phyloP scores from a whole-genome alignment of 768 basidiomycete genomes.

The Hypholoma sublateritium region DNA sequence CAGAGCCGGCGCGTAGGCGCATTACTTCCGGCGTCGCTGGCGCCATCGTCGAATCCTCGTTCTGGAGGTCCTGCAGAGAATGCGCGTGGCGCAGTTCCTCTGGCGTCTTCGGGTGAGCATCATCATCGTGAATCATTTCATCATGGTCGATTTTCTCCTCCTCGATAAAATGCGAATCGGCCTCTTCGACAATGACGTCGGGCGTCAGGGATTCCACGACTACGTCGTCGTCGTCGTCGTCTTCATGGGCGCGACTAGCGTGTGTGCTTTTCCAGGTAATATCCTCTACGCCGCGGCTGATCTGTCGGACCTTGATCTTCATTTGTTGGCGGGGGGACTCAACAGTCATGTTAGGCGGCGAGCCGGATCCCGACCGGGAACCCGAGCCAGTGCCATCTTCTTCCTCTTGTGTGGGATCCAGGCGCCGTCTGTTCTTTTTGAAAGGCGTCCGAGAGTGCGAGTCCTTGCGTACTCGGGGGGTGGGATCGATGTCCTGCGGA shows the following conservation, averaged over 20 bases:
- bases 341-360: conserved; percentile 38
- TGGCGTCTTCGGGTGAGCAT: conserved; percentile 21
- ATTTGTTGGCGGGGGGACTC: conserved; percentile 77
- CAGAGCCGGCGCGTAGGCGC: conserved; percentile 39
- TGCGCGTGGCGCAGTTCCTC: conserved; percentile 19
- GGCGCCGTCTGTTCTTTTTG: conserved; percentile 71
- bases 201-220: background rate
- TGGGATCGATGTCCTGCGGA: conserved; percentile 41
- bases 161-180: conserved; percentile 4
- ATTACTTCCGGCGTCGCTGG: conserved; percentile 13
- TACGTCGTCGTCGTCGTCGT: conserved; percentile 21
- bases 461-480: conserved; percentile 45
- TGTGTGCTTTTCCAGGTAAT: conserved; percentile 65
- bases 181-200: conserved; percentile 1
- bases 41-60: conserved; percentile 17
- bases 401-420: conserved; percentile 67
- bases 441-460: conserved; percentile 58
- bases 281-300: conserved; percentile 78
- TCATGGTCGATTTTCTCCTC: conserved; percentile 4
- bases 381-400: conserved; percentile 40
- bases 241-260: conserved; percentile 24
- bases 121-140: conserved; percentile 18
- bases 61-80: conserved; percentile 18
- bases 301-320: conserved; percentile 71
- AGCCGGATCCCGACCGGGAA: conserved; percentile 43